Percentiles rank a stretch among this genome's conserved stretches.
These are phyloP conservation scores for Eragrostis tef DNA, from an alignment of 202 grass and related monocot genomes.

Conservation along the genomic window DNA sequence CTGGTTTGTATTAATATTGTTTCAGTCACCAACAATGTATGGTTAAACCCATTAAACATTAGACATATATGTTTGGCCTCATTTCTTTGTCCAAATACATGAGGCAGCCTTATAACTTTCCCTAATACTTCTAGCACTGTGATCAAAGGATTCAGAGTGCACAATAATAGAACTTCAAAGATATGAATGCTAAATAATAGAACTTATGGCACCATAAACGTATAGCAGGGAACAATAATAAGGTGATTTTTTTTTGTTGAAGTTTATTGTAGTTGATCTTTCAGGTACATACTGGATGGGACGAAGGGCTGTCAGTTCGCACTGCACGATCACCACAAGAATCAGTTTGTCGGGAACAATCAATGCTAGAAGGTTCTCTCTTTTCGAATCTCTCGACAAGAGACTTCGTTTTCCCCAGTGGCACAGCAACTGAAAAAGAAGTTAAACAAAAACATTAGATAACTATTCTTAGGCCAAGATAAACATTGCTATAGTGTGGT, in stretches of 20 bases:
- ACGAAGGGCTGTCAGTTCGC: slow-evolving; percentile 41
- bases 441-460: slow-evolving; percentile 29
- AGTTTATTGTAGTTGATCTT: slow-evolving; percentile 34
- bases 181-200: slow-evolving; percentile 33
- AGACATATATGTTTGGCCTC: neutral
- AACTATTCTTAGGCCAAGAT: slow-evolving; percentile 39
- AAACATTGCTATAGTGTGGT: slow-evolving; percentile 22
- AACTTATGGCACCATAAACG: neutral
- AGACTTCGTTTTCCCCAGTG: slow-evolving; percentile 84
- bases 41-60: slow-evolving; percentile 2
- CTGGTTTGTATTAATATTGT: slow-evolving; percentile 31
- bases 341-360: slow-evolving; percentile 48
- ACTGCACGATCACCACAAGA: slow-evolving; percentile 42
- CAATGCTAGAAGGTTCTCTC: slow-evolving; percentile 62
- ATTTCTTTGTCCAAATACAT: slow-evolving; percentile 29
- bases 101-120: neutral
- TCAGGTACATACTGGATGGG: slow-evolving; percentile 55
- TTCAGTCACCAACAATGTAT: slow-evolving; percentile 4
- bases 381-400: slow-evolving; percentile 90
- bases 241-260: too few species aligned
- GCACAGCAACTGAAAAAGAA: slow-evolving; percentile 84
- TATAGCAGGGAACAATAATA: slow-evolving; percentile 3
- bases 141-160: slow-evolving; percentile 3
- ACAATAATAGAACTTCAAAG: slow-evolving; percentile 21
- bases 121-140: neutral